Base-by-base conservation (phyloP, 106 monocot species). In the Hemerocallis citrina region DNA sequence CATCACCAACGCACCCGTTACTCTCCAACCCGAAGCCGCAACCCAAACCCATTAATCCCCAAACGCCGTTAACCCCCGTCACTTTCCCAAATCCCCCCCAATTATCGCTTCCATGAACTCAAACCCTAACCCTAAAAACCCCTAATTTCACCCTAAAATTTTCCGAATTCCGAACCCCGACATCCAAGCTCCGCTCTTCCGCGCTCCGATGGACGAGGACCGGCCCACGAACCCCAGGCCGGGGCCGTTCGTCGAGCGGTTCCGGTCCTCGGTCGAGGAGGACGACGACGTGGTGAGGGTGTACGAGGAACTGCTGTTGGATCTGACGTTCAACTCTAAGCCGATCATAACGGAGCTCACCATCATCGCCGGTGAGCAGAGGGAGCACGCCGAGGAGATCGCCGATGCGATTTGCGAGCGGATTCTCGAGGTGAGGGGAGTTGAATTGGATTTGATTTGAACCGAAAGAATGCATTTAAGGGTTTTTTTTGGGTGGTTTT, bases 321-420 rank as follows among this genome's bases (percentile, higher is more conserved):
- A 96, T 68, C 91, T 96, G 57, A 75, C 79, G 22, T 75, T 98
- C 57, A 98, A 98, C 63, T 98, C 91, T 41, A 98, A 98, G 74
- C 96, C 96, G 5, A 70, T 91, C 31, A 98, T 91, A 60, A 91
- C 96, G 12, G 96, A 98, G 32, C 88, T 98, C 42, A 98, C 96
- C 20, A 88, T 98, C 47, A 84, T 98, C 40, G 96, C 91, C 3
- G 96, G 84, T 13, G 81, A 98, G 65, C 81, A 91, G 49, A 50
- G 75, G 51, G 62, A 74, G 21, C 40, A 54, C 47, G 91, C 71
- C 15, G 65, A 72, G 37, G 87, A 81, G 42, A 91, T 98, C 64
- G 87, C 84, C 12, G 68, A 82, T 44, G 96, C 79, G 36, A 79
- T 96, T 42, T 91, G 79, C 67, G 21, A 54, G 23, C 66, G 91